These are phyloP conservation scores for Sarcocystis neurona DNA, from an alignment of 169 alveolate species.

Conservation along the genomic window DNA sequence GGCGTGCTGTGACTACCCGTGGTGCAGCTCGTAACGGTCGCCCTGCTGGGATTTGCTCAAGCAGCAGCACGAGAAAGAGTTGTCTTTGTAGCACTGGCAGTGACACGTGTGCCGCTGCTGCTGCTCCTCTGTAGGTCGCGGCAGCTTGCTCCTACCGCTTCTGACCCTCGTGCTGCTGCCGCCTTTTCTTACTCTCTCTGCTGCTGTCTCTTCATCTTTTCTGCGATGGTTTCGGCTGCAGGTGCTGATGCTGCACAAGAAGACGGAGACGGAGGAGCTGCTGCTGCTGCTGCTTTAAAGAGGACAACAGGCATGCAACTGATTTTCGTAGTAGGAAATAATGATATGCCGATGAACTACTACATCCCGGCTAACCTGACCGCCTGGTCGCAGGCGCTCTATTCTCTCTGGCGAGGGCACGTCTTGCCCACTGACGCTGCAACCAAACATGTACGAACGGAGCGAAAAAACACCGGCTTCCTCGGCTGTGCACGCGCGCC, in stretches of 20 bases:
- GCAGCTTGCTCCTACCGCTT: background rate
- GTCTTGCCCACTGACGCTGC: background rate
- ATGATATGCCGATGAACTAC: background rate
- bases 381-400: background rate
- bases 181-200: background rate
- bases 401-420: background rate
- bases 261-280: too few species aligned
- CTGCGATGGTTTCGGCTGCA: background rate
- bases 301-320: background rate
- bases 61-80: too few species aligned
- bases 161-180: background rate
- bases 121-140: background rate
- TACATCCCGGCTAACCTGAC: background rate
- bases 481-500: too few species aligned
- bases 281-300: background rate
- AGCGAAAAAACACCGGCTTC: background rate
- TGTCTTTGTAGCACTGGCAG: too few species aligned
- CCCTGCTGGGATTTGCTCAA: too few species aligned
- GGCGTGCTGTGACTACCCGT: too few species aligned
- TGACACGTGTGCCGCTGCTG: background rate
- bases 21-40: too few species aligned
- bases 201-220: background rate
- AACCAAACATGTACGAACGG: background rate
- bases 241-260: too few species aligned
- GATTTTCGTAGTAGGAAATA: constrained; percentile 15